A percentile compares a stretch with the other conserved stretches of the same genome.
phyloP scores from a whole-genome alignment of 2,329 filamentous ascomycete genomes.

The Penicillium sp. region DNA sequence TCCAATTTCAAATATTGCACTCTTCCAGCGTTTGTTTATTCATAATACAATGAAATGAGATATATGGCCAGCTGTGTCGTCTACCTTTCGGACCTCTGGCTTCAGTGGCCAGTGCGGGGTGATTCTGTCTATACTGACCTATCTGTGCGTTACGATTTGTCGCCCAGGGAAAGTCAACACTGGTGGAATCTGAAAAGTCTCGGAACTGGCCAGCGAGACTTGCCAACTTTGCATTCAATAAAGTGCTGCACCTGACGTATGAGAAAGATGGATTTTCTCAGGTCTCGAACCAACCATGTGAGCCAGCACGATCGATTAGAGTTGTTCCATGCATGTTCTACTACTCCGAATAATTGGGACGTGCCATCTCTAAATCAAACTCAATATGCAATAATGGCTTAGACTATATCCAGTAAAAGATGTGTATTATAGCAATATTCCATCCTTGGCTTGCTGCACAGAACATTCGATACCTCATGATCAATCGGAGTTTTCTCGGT shows the following conservation, averaged over 20 bases:
- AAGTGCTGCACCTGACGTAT: too few relatives aligned
- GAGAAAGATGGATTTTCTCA: not conserved
- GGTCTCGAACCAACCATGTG: not conserved
- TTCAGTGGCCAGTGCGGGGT: not conserved
- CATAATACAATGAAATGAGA: too few relatives aligned
- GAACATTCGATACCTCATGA: conserved; percentile 1
- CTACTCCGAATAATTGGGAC: not conserved
- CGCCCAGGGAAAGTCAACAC: not conserved
- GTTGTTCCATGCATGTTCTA: not conserved
- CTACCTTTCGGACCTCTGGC: not conserved
- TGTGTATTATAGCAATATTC: not conserved
- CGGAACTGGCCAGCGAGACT: too few relatives aligned
- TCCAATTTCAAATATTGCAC: too few relatives aligned
- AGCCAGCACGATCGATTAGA: not conserved
- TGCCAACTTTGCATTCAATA: not conserved
- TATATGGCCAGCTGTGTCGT: not conserved
- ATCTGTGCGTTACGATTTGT: not conserved
- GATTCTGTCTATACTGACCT: not conserved
- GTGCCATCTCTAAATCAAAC: not conserved
- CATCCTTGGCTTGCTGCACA: not conserved
- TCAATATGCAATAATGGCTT: not conserved
- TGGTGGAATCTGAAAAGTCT: not conserved
- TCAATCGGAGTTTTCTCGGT: not conserved
- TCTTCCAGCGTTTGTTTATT: not conserved
- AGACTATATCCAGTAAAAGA: not conserved